Evolutionary conservation across 768 basidiomycete species (phyloP), one percentile per base, ranked within the genome.

Genomic region (Rhodosporidiobolus sp.): DNA sequence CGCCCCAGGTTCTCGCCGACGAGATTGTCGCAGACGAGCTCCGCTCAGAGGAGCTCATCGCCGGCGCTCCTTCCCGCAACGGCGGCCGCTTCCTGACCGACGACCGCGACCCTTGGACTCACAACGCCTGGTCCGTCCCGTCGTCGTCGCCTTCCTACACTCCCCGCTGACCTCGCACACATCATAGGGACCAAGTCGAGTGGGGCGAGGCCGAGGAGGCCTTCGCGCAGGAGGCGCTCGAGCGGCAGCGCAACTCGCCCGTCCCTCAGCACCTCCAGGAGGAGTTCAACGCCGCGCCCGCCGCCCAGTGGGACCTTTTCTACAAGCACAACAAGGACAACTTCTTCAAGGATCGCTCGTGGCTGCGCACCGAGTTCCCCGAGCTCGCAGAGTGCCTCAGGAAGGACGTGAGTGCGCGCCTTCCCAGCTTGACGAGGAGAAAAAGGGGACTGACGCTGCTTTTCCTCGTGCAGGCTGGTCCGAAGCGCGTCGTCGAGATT

Each of bases 301-400:
- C 78, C 11, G 68, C 72, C 10, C 82, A 75, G 78, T 96, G 94
- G 94, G 91, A 98, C 79, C 88, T 88, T 66, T 97, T 98, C 78
- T 98, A 99, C 84, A 89, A 89, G 77, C 85, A 84, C 64, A 94
- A 95, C 73, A 78, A 81, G 63, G 82, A 83, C 78, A 94, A 94
- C 76, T 98, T 99, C 82, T 99, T 98, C 84, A 89, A 91, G 52
- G 88, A 98, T 81, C 85, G 96, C 68, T 91, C 92, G 83, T 99
- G 96, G 95, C 84, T 98, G 43, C 87, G 90, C 76, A 87, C 91
- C n/a, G 96, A 99, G 80, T 98, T 98, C 78, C 91, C 90, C 0
- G 94, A 97, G 78, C 85, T 98, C 30, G 83, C 90, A 34, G 84
- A 84, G 19, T 88, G 89, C 2, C 85, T 89, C 20, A 84, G 88